Base-by-base conservation (phyloP, 306 rosid genomes). In the Begonia fuchsioides region DNA sequence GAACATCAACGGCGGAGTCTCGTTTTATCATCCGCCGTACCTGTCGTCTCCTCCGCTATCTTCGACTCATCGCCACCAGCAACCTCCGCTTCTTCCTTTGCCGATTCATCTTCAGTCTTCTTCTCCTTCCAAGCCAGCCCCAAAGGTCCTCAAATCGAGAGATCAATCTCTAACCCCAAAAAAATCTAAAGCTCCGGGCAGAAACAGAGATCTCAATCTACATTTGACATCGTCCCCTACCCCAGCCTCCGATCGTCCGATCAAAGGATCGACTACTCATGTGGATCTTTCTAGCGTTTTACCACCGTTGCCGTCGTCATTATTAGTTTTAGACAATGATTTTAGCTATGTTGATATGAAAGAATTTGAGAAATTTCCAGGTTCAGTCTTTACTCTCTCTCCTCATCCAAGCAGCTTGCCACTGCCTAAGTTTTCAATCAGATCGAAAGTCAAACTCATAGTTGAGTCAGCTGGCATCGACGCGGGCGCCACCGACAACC, bases 331-430 rank as follows among this genome's bases (percentile, higher is more conserved):
- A 11, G 20, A 43, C 2, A 12, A 20, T 14, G 1, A 7, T 20
- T 44, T 43, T 43, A 71, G 16, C 16, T 38, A 38, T 41, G 38
- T 53, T 45, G 39, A 20, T 3, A 45, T 35, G 50, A 67, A 57
- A 39, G 63, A 72, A 48, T 41, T 52, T 26, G 79, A 82, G 12
- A 56, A 58, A 19, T 65, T 77, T 63, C 64, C 86, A 3, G 76
- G 58, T 19, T 57, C 68, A 2, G 72, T 72, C 53, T 78, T 79
- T 50, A 60, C 63, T 56, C 48, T 78, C 44, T 66, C 97, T 38
- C 97, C 97, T 8, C 97, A 90, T 2, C 97, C 97, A 10, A 84
- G 97, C 45, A 84, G 94, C 56, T 68, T 90, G 77, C 97, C 97
- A 9, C 65, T 90, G 50, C 97, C 97, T 4, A 84, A 63, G 57